Evolutionary conservation across 2,329 filamentous ascomycete genomes (phyloP), one percentile per base, ranked within the genome.

Genomic region (Nemania diffusa): DNA sequence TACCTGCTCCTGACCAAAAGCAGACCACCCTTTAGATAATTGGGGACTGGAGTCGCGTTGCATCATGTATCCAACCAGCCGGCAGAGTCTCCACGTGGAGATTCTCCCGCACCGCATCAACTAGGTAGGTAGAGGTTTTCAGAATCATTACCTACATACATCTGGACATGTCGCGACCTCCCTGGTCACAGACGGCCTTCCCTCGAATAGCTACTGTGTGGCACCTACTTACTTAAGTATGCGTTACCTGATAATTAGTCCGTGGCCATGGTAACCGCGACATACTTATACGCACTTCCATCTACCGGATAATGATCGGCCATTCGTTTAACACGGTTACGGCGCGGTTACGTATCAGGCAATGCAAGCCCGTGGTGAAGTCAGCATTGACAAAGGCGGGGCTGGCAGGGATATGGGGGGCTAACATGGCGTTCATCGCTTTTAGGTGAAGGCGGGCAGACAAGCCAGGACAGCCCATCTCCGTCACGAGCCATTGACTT

Each of bases 301-400:
- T 56, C 57, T 68, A 60, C 58, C 58, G 63, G 55, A 57, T 59
- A 65, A 64, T 62, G 44, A 64, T 55, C 44, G 17, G 48, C 53
- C 53, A 58, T 37, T 56, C 57, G 62, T 55, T 53, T 62, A 58
- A 24, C 26, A 29, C 22, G 22, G 48, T 17, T 34, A 17, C 26
- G 37, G 52, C 55, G 24, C 62, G 57, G 52, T 62, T 58, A 60
- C 57, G 60, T 64, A 64, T 62, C 57, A 42, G 61, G 61, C 61
- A 57, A 68, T 62, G 48, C 57, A 67, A 62, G 64, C 48, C 34
- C 27, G 40, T 58, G 37, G 60, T 40, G 56, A 69, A 73, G 73
- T 76, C 74, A 77, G 74, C 75, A 67, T 75, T 78, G 72, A 78
- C 75, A 77, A 78, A 77, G 76, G 76, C 73, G 75, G 76, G 75